Conservation (phyloP, 2,329 filamentous ascomycete genomes). For the Aspergillus niger region DNA sequence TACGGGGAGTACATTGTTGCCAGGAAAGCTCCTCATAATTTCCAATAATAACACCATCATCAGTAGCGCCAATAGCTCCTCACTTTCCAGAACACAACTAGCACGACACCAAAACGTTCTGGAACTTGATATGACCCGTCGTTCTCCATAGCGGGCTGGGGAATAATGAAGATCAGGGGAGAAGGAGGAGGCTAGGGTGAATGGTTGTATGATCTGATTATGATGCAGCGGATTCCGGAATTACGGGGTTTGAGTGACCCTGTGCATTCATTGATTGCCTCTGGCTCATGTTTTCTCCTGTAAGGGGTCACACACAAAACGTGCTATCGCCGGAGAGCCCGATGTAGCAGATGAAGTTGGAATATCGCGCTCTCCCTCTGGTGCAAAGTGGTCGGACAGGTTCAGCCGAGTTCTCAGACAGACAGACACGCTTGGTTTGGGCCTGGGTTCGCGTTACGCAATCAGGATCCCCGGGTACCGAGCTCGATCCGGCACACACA, state of each 20-base stretch:
- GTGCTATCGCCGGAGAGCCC: no score
- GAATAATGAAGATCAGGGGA: not conserved
- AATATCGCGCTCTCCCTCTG: no score
- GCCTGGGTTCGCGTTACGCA: not conserved
- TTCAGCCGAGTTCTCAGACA: no score
- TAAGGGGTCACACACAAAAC: no score
- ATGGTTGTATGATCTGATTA: not conserved
- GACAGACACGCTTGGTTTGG: no score
- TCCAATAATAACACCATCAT: not conserved
- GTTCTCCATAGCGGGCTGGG: not conserved
- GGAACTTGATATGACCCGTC: not conserved
- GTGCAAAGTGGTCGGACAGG: no score
- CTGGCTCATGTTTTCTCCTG: no score
- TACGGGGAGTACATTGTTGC: not conserved
- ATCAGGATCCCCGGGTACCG: no score
- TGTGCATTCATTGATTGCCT: not conserved
- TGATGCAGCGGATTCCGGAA: not conserved
- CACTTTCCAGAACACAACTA: not conserved
- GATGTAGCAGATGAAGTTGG: no score
- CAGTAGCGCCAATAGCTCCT: not conserved
- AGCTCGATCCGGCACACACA: no score
- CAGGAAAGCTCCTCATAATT: not conserved
- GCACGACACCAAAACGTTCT: not conserved
- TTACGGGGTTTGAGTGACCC: not conserved
- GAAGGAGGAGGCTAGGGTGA: not conserved